phyloP scores from a whole-genome alignment of 352 stramenopile species.

The Phytopythium sindhum region DNA sequence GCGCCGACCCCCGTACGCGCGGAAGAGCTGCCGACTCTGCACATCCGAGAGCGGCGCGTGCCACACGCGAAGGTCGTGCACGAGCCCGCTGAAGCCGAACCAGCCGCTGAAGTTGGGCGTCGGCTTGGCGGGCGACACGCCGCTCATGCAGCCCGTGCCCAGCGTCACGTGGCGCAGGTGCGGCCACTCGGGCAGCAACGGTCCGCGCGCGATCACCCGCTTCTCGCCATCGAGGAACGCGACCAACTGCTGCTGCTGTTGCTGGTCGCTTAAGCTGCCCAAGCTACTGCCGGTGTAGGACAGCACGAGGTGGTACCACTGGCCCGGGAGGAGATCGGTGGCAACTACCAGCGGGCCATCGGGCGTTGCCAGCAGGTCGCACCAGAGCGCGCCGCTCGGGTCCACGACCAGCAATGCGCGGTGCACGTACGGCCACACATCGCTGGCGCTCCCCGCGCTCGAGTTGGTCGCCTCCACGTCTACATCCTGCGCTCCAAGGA shows the following conservation, averaged over 20 bases:
- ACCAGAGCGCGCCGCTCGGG: conserved; percentile 53
- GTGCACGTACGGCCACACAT: conserved; percentile 39
- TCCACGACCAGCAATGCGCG: conserved; percentile 63
- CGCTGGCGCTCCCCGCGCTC: conserved; percentile 1
- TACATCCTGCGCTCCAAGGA: conserved; percentile 60
- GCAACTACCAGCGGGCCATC: conserved; percentile 31
- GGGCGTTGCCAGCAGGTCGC: conserved; percentile 44
- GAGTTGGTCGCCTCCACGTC: conserved; percentile 23
- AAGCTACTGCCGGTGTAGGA: conserved; percentile 28
- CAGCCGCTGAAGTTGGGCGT: conserved; percentile 58
- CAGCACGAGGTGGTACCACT: conserved; percentile 71
- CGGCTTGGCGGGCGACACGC: conserved; percentile 40
- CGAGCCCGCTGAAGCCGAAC: conserved; percentile 68
- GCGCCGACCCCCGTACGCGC: conserved; percentile 16
- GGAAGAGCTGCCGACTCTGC: conserved; percentile 62
- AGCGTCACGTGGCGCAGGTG: conserved; percentile 50
- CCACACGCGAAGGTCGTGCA: conserved; percentile 60
- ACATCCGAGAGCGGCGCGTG: conserved; percentile 38
- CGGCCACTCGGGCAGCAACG: conserved; percentile 43
- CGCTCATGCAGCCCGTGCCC: conserved; percentile 64
- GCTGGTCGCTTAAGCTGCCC: background rate
- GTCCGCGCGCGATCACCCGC: conserved; percentile 29
- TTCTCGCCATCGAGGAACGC: conserved; percentile 69
- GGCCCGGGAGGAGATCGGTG: conserved; percentile 39
- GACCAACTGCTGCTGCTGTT: conserved; percentile 20